These are phyloP conservation scores for Dioscorea dumetorum DNA, from an alignment of 106 monocot species.

Conservation along the genomic window DNA sequence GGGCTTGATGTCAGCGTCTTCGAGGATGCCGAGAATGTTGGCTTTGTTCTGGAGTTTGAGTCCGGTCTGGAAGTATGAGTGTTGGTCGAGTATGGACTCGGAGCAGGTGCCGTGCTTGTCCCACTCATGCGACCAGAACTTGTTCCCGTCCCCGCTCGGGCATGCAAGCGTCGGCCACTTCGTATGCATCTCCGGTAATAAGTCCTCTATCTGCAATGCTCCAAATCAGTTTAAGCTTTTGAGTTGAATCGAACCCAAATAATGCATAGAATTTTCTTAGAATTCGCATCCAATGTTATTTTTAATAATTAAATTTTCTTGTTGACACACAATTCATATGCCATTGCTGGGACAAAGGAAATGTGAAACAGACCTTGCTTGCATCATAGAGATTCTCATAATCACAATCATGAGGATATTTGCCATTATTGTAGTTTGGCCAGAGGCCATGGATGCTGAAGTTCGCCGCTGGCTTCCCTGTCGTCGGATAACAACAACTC, in stretches of 20 bases:
- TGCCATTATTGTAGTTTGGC: conserved; percentile 18
- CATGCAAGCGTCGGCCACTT: conserved; percentile 60
- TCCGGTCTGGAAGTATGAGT: conserved; percentile 49
- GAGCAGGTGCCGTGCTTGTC: conserved; percentile 70
- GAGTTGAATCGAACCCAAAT: background rate
- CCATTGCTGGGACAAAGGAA: too few species aligned
- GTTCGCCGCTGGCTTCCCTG: conserved; percentile 20
- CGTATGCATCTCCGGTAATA: conserved; percentile 8
- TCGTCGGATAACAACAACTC: conserved; percentile 28
- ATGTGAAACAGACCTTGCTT: background rate
- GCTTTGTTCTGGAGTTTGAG: conserved; percentile 35
- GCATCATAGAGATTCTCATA: background rate
- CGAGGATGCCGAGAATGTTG: conserved; percentile 29
- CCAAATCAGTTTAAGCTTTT: background rate
- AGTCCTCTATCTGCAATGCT: background rate
- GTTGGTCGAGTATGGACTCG: conserved; percentile 36
- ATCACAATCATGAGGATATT: conserved; percentile 1
- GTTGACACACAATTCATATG: too few species aligned
- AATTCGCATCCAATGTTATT: too few species aligned
- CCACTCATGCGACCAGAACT: conserved; percentile 73
- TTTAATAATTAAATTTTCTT: too few species aligned
- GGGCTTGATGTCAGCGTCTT: conserved; percentile 36
- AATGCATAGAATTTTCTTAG: too few species aligned
- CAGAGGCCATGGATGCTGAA: conserved; percentile 35
- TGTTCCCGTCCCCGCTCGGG: conserved; percentile 32